Conservation (phyloP, 2,329 filamentous ascomycete genomes). For the Metarhizium humberi region DNA sequence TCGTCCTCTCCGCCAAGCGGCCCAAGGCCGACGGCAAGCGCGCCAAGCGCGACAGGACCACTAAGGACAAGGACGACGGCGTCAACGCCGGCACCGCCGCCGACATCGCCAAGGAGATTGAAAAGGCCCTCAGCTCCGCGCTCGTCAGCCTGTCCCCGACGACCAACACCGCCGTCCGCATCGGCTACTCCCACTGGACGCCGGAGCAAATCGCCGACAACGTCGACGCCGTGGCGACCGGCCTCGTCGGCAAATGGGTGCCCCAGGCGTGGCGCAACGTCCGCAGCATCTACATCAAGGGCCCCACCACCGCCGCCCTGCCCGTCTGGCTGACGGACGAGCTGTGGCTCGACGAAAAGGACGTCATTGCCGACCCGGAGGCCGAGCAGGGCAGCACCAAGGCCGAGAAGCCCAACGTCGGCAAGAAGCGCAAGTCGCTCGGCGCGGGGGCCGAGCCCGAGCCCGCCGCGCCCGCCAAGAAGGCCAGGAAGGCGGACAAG, state of each 20-base stretch:
- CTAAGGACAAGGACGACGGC: conserved; percentile 23
- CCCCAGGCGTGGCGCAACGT: conserved; percentile 84
- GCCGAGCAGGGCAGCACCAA: conserved; percentile 35
- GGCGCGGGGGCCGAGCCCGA: conserved; percentile 29
- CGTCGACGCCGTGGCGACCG: conserved; percentile 59
- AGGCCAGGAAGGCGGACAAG: conserved; percentile 22
- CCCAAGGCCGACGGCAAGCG: conserved; percentile 52
- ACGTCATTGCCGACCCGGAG: conserved; percentile 56
- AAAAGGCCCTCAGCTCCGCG: conserved; percentile 66
- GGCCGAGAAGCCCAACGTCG: conserved; percentile 45
- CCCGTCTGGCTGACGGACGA: conserved; percentile 94
- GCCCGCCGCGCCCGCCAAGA: conserved; percentile 30
- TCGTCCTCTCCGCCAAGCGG: conserved; percentile 56
- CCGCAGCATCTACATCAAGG: conserved; percentile 81
- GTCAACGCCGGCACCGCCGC: conserved; percentile 44
- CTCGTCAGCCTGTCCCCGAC: conserved; percentile 72
- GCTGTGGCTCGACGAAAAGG: conserved; percentile 73
- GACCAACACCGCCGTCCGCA: conserved; percentile 69
- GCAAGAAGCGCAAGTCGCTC: conserved; percentile 55
- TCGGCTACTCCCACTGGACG: conserved; percentile 68
- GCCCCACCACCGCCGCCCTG: conserved; percentile 74
- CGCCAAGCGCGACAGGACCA: conserved; percentile 44
- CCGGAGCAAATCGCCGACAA: conserved; percentile 74
- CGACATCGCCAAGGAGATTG: conserved; percentile 71
- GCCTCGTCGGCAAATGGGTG: conserved; percentile 69